These are phyloP conservation scores for Leishmania gerbilli DNA, from an alignment of 208 protist genomes.

Conservation along the genomic window DNA sequence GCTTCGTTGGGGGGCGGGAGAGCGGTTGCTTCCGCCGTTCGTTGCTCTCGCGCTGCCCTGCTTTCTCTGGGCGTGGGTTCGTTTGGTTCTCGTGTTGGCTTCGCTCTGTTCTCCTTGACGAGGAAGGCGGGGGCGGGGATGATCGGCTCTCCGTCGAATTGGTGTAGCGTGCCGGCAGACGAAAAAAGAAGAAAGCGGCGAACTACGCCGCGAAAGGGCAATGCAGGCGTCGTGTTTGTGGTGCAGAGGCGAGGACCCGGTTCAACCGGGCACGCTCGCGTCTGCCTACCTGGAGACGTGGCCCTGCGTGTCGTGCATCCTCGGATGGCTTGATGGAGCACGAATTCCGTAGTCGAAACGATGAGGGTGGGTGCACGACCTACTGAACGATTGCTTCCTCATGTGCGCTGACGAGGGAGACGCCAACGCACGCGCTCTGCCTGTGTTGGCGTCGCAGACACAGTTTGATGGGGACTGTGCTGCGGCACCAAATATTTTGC, in stretches of 20 bases:
- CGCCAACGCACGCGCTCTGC: background rate
- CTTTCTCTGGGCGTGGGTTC: constrained; percentile 5
- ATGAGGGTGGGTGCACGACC: background rate
- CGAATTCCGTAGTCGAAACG: background rate
- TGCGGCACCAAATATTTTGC: background rate
- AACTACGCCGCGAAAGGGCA: background rate
- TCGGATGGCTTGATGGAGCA: background rate
- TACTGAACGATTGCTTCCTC: background rate
- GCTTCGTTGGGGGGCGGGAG: too few species aligned
- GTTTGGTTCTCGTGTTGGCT: background rate
- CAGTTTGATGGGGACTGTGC: background rate
- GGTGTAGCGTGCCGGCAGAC: too few species aligned
- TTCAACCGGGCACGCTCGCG: background rate
- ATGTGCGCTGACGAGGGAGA: background rate
- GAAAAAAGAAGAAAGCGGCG: background rate
- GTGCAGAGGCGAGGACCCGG: background rate
- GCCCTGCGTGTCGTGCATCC: background rate
- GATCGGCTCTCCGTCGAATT: background rate
- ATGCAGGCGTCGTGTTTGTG: background rate
- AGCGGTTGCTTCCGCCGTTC: too few species aligned
- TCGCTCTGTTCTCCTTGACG: background rate
- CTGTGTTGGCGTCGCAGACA: background rate
- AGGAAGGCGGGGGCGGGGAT: background rate
- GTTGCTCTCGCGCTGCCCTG: background rate
- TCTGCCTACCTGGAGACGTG: background rate